A percentile compares a stretch with the other conserved stretches of the same genome.
phyloP scores from a whole-genome alignment of 805 yeast species.

The Sugiyamaella lignohabitans region DNA sequence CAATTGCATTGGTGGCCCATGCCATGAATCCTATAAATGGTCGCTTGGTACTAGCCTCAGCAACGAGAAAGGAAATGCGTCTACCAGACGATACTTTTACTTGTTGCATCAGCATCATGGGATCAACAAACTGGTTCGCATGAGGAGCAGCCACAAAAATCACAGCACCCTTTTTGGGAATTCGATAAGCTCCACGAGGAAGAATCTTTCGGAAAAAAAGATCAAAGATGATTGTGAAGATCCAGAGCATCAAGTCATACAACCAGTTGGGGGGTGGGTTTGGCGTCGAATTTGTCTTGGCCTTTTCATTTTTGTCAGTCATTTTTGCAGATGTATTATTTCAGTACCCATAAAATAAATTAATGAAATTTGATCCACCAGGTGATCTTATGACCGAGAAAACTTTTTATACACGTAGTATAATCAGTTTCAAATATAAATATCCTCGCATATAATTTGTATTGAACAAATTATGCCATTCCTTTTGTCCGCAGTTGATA shows the following conservation, averaged over 20 bases:
- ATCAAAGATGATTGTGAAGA: constrained; percentile 41
- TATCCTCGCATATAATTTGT: too few relatives aligned
- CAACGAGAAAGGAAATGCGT: constrained; percentile 74
- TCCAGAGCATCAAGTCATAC: constrained; percentile 34
- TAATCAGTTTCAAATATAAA: too few relatives aligned
- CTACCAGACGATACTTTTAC: constrained; percentile 62
- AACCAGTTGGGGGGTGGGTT: constrained; percentile 17
- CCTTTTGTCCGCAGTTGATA: too few relatives aligned
- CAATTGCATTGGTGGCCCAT: constrained; percentile 71
- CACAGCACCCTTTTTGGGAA: constrained; percentile 70
- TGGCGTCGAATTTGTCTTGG: constrained; percentile 1
- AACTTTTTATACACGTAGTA: too few relatives aligned
- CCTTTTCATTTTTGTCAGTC: too few relatives aligned
- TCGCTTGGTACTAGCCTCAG: constrained; percentile 66
- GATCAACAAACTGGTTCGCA: constrained; percentile 90
- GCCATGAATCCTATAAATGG: constrained; percentile 71
- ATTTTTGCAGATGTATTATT: neutral
- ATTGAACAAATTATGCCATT: too few relatives aligned
- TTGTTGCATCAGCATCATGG: constrained; percentile 76
- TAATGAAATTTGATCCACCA: too few relatives aligned
- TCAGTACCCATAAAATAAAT: neutral
- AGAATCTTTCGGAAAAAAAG: constrained; percentile 84
- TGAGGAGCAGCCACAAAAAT: constrained; percentile 96
- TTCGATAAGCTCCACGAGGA: constrained; percentile 76
- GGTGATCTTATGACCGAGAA: too few relatives aligned